Evolutionary conservation across 345 rosid genomes (phyloP).

Genomic region (Hibiscus trionum): DNA sequence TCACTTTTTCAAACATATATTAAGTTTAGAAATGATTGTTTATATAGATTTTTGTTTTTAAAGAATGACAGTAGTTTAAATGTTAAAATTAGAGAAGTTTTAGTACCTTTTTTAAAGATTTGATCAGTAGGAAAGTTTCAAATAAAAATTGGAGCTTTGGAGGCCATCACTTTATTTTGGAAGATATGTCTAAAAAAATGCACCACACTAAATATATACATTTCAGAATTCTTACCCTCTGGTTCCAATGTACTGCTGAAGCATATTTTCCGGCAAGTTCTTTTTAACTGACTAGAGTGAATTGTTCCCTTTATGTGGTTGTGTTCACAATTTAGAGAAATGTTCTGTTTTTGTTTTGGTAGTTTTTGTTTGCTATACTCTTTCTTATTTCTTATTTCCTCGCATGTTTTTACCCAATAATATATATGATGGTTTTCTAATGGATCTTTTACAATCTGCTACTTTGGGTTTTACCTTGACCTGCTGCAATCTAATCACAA

Average conservation of each 20-base stretch:
- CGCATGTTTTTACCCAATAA: not conserved
- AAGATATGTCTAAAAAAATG: not conserved
- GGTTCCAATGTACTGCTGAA: not conserved
- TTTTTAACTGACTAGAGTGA: not conserved
- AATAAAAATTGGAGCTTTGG: not conserved
- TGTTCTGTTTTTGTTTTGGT: not conserved
- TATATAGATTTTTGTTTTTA: not conserved
- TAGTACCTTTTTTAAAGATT: not conserved
- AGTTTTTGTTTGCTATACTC: not conserved
- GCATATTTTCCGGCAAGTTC: not conserved
- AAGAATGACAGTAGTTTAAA: not conserved
- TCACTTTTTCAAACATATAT: too few species aligned
- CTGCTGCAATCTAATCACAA: not conserved
- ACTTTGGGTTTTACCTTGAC: not conserved
- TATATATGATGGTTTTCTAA: not conserved
- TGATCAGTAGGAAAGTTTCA: not conserved
- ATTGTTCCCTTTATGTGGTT: not conserved
- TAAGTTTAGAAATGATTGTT: not conserved
- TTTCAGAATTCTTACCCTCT: not conserved
- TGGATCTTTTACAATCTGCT: not conserved
- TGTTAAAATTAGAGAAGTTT: not conserved
- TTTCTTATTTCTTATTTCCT: not conserved
- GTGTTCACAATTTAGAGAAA: not conserved
- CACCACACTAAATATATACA: not conserved
- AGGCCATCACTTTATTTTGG: not conserved